Percentiles rank a stretch among this genome's conserved stretches.
Conservation (phyloP, 306 rosid species). For the Lupinus albus region DNA sequence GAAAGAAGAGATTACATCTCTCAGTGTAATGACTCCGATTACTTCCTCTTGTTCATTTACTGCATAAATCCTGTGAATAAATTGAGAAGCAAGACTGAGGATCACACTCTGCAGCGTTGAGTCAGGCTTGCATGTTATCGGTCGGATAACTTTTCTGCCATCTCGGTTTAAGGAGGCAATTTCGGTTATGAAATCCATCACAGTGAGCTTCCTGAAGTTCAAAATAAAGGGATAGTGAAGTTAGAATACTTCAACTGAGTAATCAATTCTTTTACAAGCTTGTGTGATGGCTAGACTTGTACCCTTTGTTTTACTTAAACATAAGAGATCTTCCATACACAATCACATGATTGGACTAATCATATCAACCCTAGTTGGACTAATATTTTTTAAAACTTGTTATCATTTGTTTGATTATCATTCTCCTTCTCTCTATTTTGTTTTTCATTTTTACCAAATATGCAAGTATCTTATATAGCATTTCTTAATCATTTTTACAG, state of each 20-base stretch:
- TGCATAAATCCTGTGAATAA: conserved; percentile 78
- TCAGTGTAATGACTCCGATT: conserved; percentile 75
- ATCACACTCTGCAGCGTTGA: conserved; percentile 66
- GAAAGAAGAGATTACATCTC: conserved; percentile 93
- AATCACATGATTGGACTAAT: conserved; percentile 13
- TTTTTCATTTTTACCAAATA: background rate
- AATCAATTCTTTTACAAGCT: conserved; percentile 24
- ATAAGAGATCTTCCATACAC: background rate
- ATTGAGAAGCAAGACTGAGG: conserved; percentile 69
- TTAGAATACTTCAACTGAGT: conserved; percentile 26
- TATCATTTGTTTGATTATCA: conserved; percentile 16
- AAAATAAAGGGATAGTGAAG: conserved; percentile 29
- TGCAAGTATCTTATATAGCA: background rate
- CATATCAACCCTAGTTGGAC: conserved; percentile 6
- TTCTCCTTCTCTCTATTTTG: background rate
- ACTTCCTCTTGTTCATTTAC: conserved; percentile 58
- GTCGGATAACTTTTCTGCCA: conserved; percentile 49
- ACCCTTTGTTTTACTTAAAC: background rate
- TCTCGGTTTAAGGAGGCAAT: conserved; percentile 44
- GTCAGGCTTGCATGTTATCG: conserved; percentile 71
- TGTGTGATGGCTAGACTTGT: conserved; percentile 20
- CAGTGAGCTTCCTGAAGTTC: conserved; percentile 71
- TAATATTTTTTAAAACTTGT: conserved; percentile 6
- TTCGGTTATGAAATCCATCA: conserved; percentile 64
- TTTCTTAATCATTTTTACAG: no score